Percentiles rank a stretch among this genome's conserved stretches.
Conservation (phyloP, 2,329 filamentous ascomycete species). For the Claviceps quebecensis region DNA sequence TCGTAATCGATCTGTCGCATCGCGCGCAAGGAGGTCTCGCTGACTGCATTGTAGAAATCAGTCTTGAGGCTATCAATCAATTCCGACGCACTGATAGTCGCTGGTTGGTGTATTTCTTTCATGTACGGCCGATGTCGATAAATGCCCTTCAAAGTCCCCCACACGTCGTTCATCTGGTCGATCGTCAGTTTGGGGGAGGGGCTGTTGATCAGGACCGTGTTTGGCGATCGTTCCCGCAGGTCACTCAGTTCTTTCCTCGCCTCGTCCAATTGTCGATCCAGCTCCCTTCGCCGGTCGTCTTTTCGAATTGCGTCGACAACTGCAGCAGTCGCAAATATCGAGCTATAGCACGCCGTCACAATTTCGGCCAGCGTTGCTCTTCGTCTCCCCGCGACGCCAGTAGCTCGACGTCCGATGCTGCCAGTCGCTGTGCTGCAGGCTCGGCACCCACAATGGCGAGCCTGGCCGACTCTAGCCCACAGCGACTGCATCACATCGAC, state of each 20-base stretch:
- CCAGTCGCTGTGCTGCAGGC: slow-evolving; percentile 40
- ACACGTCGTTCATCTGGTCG: slow-evolving; percentile 19
- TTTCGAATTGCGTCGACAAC: slow-evolving; percentile 48
- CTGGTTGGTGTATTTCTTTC: slow-evolving; percentile 21
- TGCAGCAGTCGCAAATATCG: slow-evolving; percentile 50
- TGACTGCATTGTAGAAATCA: slow-evolving; percentile 16
- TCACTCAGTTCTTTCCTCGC: slow-evolving; percentile 33
- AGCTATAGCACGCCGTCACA: slow-evolving; percentile 54
- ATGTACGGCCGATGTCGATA: slow-evolving; percentile 20
- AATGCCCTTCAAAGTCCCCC: slow-evolving; percentile 18
- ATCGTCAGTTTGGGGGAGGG: slow-evolving; percentile 9
- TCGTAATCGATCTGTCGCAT: slow-evolving; percentile 16
- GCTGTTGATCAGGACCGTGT: slow-evolving; percentile 4
- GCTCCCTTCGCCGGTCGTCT: slow-evolving; percentile 40
- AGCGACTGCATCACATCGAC: slow-evolving; percentile 47
- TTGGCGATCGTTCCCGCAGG: slow-evolving; percentile 20
- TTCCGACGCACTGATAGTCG: slow-evolving; percentile 14
- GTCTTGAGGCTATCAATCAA: slow-evolving; percentile 14
- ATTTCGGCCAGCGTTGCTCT: slow-evolving; percentile 37
- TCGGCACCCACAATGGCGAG: slow-evolving; percentile 49
- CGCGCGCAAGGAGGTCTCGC: slow-evolving; percentile 10
- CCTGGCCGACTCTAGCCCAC: slow-evolving; percentile 53
- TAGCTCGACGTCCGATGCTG: slow-evolving; percentile 34
- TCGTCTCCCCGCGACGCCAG: slow-evolving; percentile 34
- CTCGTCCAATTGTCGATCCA: slow-evolving; percentile 46